Evolutionary conservation across 108 stramenopile species (phyloP).

Genomic region (Pseudonitzschia delicatissima): DNA sequence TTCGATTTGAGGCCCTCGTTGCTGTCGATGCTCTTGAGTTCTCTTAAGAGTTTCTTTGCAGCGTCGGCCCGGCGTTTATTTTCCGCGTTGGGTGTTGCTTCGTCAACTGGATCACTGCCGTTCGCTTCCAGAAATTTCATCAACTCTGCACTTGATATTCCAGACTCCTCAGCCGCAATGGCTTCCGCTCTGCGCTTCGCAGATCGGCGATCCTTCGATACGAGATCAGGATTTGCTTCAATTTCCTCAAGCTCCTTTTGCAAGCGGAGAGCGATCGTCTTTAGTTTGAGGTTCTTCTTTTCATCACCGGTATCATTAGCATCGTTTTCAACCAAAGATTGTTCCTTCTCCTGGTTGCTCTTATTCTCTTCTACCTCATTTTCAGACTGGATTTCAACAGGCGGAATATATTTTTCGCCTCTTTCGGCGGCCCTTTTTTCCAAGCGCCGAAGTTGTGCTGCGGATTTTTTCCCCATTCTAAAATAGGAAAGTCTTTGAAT

Average conservation of each 20-base stretch:
- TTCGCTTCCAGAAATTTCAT: constrained; percentile 35
- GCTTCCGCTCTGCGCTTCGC: constrained; percentile 77
- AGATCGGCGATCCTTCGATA: constrained; percentile 73
- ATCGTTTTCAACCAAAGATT: not conserved
- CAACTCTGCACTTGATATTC: constrained; percentile 30
- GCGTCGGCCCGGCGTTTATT: constrained; percentile 58
- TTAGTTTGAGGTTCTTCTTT: constrained; percentile 20
- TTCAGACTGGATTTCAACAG: not conserved
- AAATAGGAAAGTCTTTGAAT: too few relatives aligned
- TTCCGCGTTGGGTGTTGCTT: not conserved
- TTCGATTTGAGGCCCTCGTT: constrained; percentile 63
- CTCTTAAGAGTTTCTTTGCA: constrained; percentile 55
- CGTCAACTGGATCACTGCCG: not conserved
- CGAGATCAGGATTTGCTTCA: constrained; percentile 39
- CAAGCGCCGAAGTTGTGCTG: constrained; percentile 77
- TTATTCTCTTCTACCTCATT: constrained; percentile 9
- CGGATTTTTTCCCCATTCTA: constrained; percentile 47
- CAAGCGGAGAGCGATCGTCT: not conserved
- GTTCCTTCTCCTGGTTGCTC: constrained; percentile 26
- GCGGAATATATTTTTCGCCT: constrained; percentile 42
- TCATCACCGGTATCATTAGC: not conserved
- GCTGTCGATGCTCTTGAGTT: constrained; percentile 42
- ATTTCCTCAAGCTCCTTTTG: constrained; percentile 39
- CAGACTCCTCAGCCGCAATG: constrained; percentile 57
- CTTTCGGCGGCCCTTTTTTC: constrained; percentile 64